Evolutionary conservation across 2,329 filamentous ascomycete genomes (phyloP).

Genomic region (Tolypocladium capitatum): DNA sequence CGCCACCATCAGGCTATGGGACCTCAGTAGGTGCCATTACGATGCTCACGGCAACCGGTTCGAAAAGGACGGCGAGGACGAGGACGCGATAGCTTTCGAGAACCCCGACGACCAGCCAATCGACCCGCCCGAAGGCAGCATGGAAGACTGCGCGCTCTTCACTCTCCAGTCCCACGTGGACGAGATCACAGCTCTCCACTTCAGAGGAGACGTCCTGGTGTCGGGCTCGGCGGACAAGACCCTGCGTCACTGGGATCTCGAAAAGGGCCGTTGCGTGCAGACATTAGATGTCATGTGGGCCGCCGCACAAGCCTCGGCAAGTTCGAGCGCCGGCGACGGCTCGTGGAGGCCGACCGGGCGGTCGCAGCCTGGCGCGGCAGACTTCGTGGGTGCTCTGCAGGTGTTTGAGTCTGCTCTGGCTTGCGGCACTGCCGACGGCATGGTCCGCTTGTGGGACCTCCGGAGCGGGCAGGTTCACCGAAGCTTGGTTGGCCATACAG

Average conservation of each 20-base stretch:
- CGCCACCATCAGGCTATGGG: conserved; percentile 89
- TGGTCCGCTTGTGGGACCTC: conserved; percentile 95
- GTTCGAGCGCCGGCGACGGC: conserved; percentile 45
- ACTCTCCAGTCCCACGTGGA: conserved; percentile 83
- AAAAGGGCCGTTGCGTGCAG: conserved; percentile 93
- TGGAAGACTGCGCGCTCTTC: conserved; percentile 82
- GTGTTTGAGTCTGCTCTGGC: conserved; percentile 93
- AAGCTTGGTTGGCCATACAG: conserved; percentile 89
- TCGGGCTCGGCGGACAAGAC: conserved; percentile 97
- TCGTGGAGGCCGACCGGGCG: conserved; percentile 64
- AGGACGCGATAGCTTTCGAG: conserved; percentile 59
- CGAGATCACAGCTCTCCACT: conserved; percentile 87
- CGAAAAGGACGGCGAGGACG: conserved; percentile 46
- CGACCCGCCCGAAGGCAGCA: conserved; percentile 64
- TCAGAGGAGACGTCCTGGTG: conserved; percentile 77
- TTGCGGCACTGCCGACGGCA: conserved; percentile 92
- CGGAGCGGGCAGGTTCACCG: conserved; percentile 94
- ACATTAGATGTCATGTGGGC: conserved; percentile 98
- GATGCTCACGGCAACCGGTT: conserved; percentile 53
- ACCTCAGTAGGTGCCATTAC: conserved; percentile 79
- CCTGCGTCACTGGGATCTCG: conserved; percentile 90
- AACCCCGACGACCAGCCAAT: conserved; percentile 54
- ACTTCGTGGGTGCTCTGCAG: conserved; percentile 90
- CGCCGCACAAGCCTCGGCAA: conserved; percentile 73
- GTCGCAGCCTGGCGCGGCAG: conserved; percentile 50